Conservation (phyloP, 1,139 yeast species). For the Arxiozyma telluris region DNA sequence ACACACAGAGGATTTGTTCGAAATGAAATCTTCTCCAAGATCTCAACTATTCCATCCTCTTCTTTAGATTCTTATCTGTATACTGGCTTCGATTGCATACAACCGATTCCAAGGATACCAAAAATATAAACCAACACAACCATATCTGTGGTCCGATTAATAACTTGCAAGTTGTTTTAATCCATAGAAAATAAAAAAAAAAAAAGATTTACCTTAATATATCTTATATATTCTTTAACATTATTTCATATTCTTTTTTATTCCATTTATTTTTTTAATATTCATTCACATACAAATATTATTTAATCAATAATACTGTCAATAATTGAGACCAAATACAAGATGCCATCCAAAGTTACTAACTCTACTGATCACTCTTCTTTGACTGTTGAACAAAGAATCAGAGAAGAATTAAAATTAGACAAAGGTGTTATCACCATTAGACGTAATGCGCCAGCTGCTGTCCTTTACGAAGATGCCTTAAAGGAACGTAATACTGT, state of each 20-base stretch:
- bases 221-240: too few species aligned
- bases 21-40: background rate
- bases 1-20: background rate
- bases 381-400: slow-evolving; percentile 22
- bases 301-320: background rate
- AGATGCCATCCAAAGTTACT: slow-evolving; percentile 7
- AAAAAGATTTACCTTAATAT: too few species aligned
- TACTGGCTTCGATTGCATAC: too few species aligned
- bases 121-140: too few species aligned
- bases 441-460: slow-evolving; percentile 85
- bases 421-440: slow-evolving; percentile 32
- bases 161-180: background rate
- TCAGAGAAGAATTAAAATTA: slow-evolving; percentile 31
- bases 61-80: background rate
- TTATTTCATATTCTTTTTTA: too few species aligned
- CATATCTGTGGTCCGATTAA: too few species aligned
- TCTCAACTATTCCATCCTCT: too few species aligned
- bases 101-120: background rate
- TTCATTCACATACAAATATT: background rate
- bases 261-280: background rate
- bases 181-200: background rate
- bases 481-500: slow-evolving; percentile 83
- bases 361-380: slow-evolving; percentile 6
- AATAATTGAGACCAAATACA: background rate
- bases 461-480: slow-evolving; percentile 91